Evolutionary conservation across 2,329 filamentous ascomycete species (phyloP).

Genomic region (Talaromyces sp.): DNA sequence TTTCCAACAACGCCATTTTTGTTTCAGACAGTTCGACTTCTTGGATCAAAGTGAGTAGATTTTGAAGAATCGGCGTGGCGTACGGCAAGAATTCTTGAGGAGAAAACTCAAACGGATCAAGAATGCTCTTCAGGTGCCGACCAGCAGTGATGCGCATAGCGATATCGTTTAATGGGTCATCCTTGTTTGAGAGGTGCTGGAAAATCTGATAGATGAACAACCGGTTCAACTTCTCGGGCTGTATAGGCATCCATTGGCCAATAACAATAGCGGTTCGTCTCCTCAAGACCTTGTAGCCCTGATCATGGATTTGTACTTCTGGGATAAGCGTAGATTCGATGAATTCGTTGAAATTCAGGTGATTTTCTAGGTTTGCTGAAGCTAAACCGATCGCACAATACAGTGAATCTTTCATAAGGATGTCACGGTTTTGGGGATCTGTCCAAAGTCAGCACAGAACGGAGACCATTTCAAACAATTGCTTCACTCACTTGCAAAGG

Average conservation of each 20-base stretch:
- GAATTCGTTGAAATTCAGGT: slow-evolving; percentile 79
- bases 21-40: slow-evolving; percentile 80
- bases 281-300: slow-evolving; percentile 74
- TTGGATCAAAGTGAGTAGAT: slow-evolving; percentile 71
- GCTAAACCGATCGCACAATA: slow-evolving; percentile 90
- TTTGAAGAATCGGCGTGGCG: slow-evolving; percentile 65
- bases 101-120: slow-evolving; percentile 79
- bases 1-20: slow-evolving; percentile 84
- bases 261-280: slow-evolving; percentile 84
- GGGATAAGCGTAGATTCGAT: slow-evolving; percentile 67
- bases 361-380: slow-evolving; percentile 66
- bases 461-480: slow-evolving; percentile 15
- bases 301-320: slow-evolving; percentile 67
- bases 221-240: slow-evolving; percentile 62
- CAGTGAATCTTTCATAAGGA: slow-evolving; percentile 86
- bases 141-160: slow-evolving; percentile 91
- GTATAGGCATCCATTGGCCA: slow-evolving; percentile 82
- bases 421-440: slow-evolving; percentile 59
- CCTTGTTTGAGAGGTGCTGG: slow-evolving; percentile 72
- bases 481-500: slow-evolving; percentile 59
- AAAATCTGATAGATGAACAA: slow-evolving; percentile 83
- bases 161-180: slow-evolving; percentile 76
- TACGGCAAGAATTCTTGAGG: slow-evolving; percentile 70
- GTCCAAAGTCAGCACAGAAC: slow-evolving; percentile 6
- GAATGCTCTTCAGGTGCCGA: slow-evolving; percentile 71